phyloP scores from a whole-genome alignment of 352 stramenopile species.

The Phytophthora ramorum region DNA sequence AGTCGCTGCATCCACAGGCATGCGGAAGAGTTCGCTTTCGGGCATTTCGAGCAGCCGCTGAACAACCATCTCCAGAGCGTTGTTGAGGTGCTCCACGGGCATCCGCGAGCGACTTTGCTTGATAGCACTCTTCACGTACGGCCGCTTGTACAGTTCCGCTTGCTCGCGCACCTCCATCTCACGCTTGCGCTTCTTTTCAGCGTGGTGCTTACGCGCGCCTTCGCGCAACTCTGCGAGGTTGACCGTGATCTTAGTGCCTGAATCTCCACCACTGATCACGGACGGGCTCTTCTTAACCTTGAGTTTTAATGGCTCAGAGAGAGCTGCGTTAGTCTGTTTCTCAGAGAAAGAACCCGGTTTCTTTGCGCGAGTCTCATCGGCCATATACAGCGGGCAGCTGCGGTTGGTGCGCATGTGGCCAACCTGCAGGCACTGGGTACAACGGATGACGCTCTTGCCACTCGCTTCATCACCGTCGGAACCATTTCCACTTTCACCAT shows the following conservation, averaged over 20 bases:
- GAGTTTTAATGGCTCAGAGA: slow-evolving; percentile 63
- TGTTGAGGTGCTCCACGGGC: slow-evolving; percentile 78
- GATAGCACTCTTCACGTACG: slow-evolving; percentile 73
- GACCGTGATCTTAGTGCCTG: slow-evolving; percentile 69
- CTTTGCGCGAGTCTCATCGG: slow-evolving; percentile 57
- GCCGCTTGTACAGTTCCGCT: slow-evolving; percentile 82
- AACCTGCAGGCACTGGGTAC: slow-evolving; percentile 79
- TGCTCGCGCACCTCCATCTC: slow-evolving; percentile 78
- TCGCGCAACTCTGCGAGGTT: slow-evolving; percentile 81
- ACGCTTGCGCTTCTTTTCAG: slow-evolving; percentile 85
- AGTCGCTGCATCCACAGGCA: slow-evolving; percentile 61
- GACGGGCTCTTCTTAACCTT: slow-evolving; percentile 62
- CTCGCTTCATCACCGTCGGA: slow-evolving; percentile 32
- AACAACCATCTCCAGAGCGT: slow-evolving; percentile 69
- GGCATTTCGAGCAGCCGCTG: slow-evolving; percentile 75
- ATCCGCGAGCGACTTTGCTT: slow-evolving; percentile 83
- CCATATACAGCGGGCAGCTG: slow-evolving; percentile 86
- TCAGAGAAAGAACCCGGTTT: slow-evolving; percentile 35
- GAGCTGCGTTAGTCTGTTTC: slow-evolving; percentile 34
- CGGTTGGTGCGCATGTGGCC: slow-evolving; percentile 89
- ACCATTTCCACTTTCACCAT: slow-evolving; percentile 49
- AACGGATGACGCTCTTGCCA: slow-evolving; percentile 78
- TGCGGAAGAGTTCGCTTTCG: slow-evolving; percentile 81
- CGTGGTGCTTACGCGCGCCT: slow-evolving; percentile 75
- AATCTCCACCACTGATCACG: slow-evolving; percentile 34